These are phyloP conservation scores for Limnanthes douglasii DNA, from an alignment of 345 rosid species.

Conservation along the genomic window DNA sequence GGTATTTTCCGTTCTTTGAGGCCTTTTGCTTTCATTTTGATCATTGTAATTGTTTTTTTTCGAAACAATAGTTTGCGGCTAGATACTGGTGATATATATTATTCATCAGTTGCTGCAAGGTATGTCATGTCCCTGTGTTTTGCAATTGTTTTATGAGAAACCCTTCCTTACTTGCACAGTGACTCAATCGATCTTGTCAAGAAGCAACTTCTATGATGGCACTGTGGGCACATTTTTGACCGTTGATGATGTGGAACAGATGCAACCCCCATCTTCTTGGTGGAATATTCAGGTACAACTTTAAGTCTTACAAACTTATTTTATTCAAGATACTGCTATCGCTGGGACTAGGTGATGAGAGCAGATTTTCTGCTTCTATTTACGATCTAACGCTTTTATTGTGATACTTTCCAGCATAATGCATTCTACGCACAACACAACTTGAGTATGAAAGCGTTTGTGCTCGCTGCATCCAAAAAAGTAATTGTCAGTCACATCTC, in stretches of 20 bases:
- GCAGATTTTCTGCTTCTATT: neutral
- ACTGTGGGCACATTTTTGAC: constrained; percentile 16
- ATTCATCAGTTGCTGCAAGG: no score
- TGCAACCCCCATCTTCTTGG: constrained; percentile 42
- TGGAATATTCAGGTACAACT: constrained; percentile 83
- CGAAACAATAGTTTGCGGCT: no score
- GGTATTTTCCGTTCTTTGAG: neutral
- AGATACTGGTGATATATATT: no score
- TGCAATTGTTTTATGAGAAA: constrained; percentile 3
- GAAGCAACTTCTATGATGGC: constrained; percentile 30
- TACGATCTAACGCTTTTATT: constrained; percentile 2
- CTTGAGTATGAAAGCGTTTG: constrained; percentile 53
- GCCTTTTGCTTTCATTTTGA: no score
- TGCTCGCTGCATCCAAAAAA: constrained; percentile 29
- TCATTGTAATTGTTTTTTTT: no score
- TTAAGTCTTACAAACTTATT: neutral
- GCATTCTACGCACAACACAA: constrained; percentile 56
- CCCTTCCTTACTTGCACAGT: constrained; percentile 28
- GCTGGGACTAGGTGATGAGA: no score
- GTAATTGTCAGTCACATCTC: constrained; percentile 44
- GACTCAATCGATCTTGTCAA: constrained; percentile 39
- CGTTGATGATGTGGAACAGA: constrained; percentile 23
- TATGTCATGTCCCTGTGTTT: no score
- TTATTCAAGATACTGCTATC: no score
- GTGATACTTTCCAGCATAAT: constrained; percentile 42